Conservation (phyloP, 305 asterid species). For the Fraxinus paxiana region DNA sequence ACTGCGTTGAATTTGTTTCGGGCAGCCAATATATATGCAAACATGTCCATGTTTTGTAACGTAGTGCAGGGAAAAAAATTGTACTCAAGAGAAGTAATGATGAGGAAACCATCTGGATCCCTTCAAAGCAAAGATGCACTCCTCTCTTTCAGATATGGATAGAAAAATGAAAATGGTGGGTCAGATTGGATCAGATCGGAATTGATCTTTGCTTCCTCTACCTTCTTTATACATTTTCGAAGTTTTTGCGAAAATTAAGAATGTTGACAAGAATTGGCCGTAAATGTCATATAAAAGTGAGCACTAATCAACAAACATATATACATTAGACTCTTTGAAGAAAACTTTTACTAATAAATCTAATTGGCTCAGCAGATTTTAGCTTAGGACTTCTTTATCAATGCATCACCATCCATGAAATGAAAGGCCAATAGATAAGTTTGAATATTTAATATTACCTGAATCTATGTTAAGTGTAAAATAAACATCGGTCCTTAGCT, state of each 20-base stretch:
- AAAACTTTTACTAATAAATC: not conserved
- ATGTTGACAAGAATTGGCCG: not conserved
- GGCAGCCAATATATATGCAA: constrained; percentile 18
- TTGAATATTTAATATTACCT: not conserved
- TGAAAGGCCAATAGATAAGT: not conserved
- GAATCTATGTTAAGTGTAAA: not conserved
- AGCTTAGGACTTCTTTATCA: constrained; percentile 21
- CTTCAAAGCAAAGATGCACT: constrained; percentile 68
- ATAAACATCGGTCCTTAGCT: constrained; percentile 22
- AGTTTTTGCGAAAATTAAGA: not conserved
- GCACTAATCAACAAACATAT: not conserved
- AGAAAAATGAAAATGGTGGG: constrained; percentile 15
- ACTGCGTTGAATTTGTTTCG: constrained; percentile 1
- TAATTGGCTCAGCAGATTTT: not conserved
- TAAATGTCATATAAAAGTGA: not conserved
- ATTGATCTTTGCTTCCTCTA: constrained; percentile 3
- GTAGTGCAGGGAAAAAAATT: not conserved
- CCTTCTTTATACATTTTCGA: not conserved
- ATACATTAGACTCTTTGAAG: not conserved
- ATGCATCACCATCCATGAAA: not conserved
- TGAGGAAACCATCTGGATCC: constrained; percentile 34
- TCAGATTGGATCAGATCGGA: not conserved
- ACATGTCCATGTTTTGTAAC: not conserved
- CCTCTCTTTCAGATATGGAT: constrained; percentile 29
- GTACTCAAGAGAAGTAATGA: constrained; percentile 36